Base-by-base conservation (phyloP, 163 green algal genomes). In the Volvox carteri region DNA sequence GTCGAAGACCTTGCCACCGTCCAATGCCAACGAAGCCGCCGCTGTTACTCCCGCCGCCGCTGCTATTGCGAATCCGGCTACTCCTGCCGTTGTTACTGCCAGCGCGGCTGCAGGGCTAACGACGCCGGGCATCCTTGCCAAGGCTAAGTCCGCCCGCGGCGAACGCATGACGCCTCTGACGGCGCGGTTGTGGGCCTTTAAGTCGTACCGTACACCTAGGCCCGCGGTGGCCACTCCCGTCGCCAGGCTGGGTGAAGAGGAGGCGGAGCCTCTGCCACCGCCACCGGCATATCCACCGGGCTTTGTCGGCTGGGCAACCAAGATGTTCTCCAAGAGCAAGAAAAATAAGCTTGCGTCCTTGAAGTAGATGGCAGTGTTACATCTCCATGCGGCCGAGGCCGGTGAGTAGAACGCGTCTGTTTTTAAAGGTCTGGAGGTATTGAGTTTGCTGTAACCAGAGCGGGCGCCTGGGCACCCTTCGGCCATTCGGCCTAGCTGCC, bases 231-330 rank as follows among this genome's bases (percentile, higher is more conserved):
- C 65, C 30, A 41, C 41, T 48, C 5, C 67, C 48, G 35, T 14
- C 48, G 67, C 42, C 44, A 80, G n/a, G 28, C 8, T 48, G 67
- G 67, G n/a, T 16, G 73, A 85, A 14, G 56, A 44, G 0, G 56
- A 30, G 11, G 56, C 21, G 25, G 78, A 30, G 14, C 9, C 50
- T 16, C 25, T 21, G 28, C 12, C 62, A 42, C 78, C 78, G 78
- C 80, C 80, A 6, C 62, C 80, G 2, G 80, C 80, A 9, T 87
- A 87, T 37, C 80, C 80, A 46, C 80, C 42, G 5, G 80, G 80
- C 6, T 87, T 87, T 18, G 42, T 86, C 33, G 33, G n/a, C 39
- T 86, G 78, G 78, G 78, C 78, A 1, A 65, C 58, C 8, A 54
- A 54, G 42, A 4, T 86, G 16, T 86, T 86, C n/a, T 42, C 78